Evolutionary conservation across 2,329 filamentous ascomycete species (phyloP).

Genomic region (Arachnomyces sp.): DNA sequence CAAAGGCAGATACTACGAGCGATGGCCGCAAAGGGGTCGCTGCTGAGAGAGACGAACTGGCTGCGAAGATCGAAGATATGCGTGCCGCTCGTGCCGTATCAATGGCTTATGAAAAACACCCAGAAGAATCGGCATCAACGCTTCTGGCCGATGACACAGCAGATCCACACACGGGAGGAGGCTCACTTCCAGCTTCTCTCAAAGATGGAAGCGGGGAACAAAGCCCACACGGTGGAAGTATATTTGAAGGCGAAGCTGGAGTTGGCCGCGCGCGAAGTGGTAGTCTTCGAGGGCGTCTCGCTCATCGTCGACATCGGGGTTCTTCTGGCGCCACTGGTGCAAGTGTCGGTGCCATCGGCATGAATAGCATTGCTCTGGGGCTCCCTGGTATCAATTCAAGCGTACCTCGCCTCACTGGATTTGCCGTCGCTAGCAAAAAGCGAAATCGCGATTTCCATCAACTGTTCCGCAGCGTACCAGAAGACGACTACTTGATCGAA

Average conservation of each 20-base stretch:
- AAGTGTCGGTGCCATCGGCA: slow-evolving; percentile 63
- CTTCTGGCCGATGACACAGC: slow-evolving; percentile 21
- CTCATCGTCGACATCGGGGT: slow-evolving; percentile 63
- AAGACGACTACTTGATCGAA: slow-evolving; percentile 96
- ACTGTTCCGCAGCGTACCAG: slow-evolving; percentile 90
- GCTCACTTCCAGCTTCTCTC: slow-evolving; percentile 12
- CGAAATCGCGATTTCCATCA: slow-evolving; percentile 91
- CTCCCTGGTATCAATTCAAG: slow-evolving; percentile 51
- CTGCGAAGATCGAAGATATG: slow-evolving; percentile 50
- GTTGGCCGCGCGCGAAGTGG: slow-evolving; percentile 52
- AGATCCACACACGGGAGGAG: slow-evolving; percentile 10
- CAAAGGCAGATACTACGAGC: slow-evolving; percentile 23
- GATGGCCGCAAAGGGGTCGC: slow-evolving; percentile 30
- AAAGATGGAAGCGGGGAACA: slow-evolving; percentile 45
- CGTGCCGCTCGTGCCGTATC: slow-evolving; percentile 53
- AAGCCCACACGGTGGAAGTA: slow-evolving; percentile 57
- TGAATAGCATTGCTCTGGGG: slow-evolving; percentile 61
- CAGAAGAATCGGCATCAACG: slow-evolving; percentile 34
- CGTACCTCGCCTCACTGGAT: slow-evolving; percentile 76
- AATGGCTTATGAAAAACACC: slow-evolving; percentile 46
- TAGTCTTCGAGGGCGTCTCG: slow-evolving; percentile 52
- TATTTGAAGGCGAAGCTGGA: slow-evolving; percentile 54
- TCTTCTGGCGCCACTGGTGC: slow-evolving; percentile 66
- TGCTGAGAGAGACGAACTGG: slow-evolving; percentile 41
- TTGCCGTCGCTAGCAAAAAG: slow-evolving; percentile 92